These are phyloP conservation scores for Vitis vinifera DNA, from an alignment of 164 flowering plant species.

Conservation along the genomic window DNA sequence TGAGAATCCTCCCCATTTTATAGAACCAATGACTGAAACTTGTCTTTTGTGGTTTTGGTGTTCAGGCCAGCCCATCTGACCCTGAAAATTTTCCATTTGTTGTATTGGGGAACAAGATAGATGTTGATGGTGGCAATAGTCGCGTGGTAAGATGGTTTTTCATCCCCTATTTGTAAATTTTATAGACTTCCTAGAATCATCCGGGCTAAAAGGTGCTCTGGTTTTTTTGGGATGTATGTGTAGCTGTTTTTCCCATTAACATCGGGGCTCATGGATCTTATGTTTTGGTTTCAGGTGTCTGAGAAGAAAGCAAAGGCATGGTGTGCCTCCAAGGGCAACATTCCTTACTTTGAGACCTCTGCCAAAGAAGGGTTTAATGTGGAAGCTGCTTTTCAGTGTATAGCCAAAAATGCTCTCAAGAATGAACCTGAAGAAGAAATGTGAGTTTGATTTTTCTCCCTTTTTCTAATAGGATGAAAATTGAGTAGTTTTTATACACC, in stretches of 20 bases:
- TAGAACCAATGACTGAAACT: background rate
- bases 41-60: conserved; percentile 5
- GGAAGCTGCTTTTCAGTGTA: conserved; percentile 85
- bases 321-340: conserved; percentile 93
- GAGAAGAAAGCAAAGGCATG: conserved; percentile 93
- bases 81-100: conserved; percentile 96
- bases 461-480: background rate
- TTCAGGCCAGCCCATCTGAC: conserved; percentile 86
- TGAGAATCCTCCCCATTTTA: too few species aligned
- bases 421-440: conserved; percentile 87
- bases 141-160: conserved; percentile 64
- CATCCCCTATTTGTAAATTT: background rate
- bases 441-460: conserved; percentile 35
- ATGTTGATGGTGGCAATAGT: conserved; percentile 93
- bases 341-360: conserved; percentile 92
- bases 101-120: conserved; percentile 86
- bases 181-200: background rate
- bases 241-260: background rate
- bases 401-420: conserved; percentile 83
- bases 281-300: conserved; percentile 55
- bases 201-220: background rate
- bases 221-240: background rate
- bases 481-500: background rate
- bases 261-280: background rate
- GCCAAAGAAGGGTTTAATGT: conserved; percentile 95